Conservation (phyloP, 1,139 yeast species). For the Wickerhamomyces sp. region DNA sequence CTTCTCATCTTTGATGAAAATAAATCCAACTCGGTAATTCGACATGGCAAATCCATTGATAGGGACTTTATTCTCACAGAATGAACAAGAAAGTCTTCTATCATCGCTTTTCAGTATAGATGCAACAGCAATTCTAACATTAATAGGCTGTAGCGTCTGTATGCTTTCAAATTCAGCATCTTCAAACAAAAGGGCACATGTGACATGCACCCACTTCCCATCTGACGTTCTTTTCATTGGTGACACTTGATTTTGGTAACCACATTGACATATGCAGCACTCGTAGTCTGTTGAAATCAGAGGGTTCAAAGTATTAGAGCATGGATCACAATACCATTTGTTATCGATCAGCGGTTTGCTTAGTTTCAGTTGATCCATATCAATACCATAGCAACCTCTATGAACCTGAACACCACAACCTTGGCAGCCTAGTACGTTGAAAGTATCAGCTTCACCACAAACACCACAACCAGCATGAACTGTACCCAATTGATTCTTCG, state of each 20-base stretch:
- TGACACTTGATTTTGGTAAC: conserved; percentile 43
- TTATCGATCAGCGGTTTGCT: conserved; percentile 6
- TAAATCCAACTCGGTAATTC: conserved; percentile 11
- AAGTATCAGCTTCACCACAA: conserved; percentile 7
- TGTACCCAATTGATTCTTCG: background rate
- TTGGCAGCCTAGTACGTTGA: conserved; percentile 39
- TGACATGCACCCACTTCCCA: conserved; percentile 77
- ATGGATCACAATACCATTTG: conserved; percentile 81
- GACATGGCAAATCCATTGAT: conserved; percentile 1
- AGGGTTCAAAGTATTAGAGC: conserved; percentile 68
- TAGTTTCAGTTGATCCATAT: background rate
- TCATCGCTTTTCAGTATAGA: background rate
- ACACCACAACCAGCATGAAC: conserved; percentile 13
- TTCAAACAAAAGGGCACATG: conserved; percentile 61
- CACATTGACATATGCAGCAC: conserved; percentile 63
- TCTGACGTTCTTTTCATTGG: conserved; percentile 57
- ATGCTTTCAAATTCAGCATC: conserved; percentile 38
- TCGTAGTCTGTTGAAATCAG: conserved; percentile 50
- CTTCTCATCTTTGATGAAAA: conserved; percentile 23
- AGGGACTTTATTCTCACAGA: background rate
- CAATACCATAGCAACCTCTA: conserved; percentile 61
- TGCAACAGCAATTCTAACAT: background rate
- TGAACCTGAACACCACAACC: conserved; percentile 75
- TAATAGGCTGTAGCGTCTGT: conserved; percentile 37
- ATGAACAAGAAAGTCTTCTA: background rate